These are phyloP conservation scores for Oryza glumipatula DNA, from an alignment of 176 grass and related monocot genomes.

Conservation along the genomic window DNA sequence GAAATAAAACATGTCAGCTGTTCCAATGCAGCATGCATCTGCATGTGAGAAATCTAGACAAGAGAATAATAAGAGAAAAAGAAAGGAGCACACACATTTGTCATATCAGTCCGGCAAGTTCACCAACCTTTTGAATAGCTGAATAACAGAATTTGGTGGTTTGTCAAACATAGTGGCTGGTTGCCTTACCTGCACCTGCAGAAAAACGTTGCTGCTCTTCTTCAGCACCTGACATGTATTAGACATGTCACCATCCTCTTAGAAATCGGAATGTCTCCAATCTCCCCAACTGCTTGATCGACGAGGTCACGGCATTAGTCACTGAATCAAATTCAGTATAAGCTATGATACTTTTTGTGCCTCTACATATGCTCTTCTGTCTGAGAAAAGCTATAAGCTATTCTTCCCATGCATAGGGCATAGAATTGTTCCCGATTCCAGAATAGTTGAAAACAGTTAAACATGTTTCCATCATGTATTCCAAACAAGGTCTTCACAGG, in stretches of 20 bases:
- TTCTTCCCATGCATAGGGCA: background rate
- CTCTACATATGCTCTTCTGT: background rate
- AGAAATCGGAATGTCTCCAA: constrained; percentile 17
- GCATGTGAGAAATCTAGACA: background rate
- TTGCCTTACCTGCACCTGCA: constrained; percentile 38
- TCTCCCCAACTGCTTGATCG: background rate
- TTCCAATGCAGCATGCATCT: background rate
- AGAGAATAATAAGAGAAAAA: background rate
- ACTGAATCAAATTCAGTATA: background rate
- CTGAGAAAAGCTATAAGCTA: constrained; percentile 1
- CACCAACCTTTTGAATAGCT: constrained; percentile 12
- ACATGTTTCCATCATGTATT: background rate
- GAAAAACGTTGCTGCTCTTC: constrained; percentile 22
- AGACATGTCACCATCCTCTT: constrained; percentile 14
- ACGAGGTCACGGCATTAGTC: background rate
- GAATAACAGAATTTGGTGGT: background rate
- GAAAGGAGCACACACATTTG: background rate
- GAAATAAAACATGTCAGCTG: background rate
- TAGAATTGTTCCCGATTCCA: background rate
- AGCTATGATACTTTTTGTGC: background rate
- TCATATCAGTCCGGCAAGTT: background rate
- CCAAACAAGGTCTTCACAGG: background rate
- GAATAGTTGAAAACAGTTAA: background rate
- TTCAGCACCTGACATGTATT: constrained; percentile 8
- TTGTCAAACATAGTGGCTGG: constrained; percentile 47